phyloP scores from a whole-genome alignment of 768 basidiomycete genomes.

The Exidia glandulosa region DNA sequence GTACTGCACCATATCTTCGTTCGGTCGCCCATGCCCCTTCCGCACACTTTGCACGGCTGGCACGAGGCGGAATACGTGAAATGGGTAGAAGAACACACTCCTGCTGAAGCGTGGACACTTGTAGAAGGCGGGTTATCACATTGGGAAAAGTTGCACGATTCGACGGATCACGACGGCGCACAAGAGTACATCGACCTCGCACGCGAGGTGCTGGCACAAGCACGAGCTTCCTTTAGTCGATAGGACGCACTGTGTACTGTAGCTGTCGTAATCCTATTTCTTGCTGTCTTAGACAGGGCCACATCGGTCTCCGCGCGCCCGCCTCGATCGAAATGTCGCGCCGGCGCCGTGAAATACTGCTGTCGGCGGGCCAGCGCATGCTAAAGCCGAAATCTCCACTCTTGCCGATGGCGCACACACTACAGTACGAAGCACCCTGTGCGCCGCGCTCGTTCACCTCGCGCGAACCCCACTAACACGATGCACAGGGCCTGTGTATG shows the following conservation, averaged over 20 bases:
- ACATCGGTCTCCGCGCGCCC: no score
- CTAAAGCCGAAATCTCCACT: no score
- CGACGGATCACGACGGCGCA: constrained; percentile 39
- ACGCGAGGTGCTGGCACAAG: constrained; percentile 47
- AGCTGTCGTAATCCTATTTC: no score
- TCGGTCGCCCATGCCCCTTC: constrained; percentile 73
- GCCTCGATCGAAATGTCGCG: no score
- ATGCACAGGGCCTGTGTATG: constrained; percentile 67
- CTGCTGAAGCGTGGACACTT: constrained; percentile 68
- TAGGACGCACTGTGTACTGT: no score
- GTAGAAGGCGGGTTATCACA: constrained; percentile 67
- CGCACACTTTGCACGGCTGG: constrained; percentile 87
- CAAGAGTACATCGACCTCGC: constrained; percentile 59
- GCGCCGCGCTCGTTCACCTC: constrained; percentile 21
- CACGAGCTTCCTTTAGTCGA: no score
- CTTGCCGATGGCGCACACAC: constrained; percentile 50
- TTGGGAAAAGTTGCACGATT: constrained; percentile 66
- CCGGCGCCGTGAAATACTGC: no score
- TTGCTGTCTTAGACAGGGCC: no score
- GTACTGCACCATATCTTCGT: constrained; percentile 90
- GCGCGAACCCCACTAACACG: background rate
- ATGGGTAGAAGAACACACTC: constrained; percentile 87
- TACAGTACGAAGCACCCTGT: constrained; percentile 84
- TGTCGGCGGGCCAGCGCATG: no score
- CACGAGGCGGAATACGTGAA: constrained; percentile 92